Conservation (phyloP, 1,139 yeast genomes). For the Wickerhamomyces sp. region DNA sequence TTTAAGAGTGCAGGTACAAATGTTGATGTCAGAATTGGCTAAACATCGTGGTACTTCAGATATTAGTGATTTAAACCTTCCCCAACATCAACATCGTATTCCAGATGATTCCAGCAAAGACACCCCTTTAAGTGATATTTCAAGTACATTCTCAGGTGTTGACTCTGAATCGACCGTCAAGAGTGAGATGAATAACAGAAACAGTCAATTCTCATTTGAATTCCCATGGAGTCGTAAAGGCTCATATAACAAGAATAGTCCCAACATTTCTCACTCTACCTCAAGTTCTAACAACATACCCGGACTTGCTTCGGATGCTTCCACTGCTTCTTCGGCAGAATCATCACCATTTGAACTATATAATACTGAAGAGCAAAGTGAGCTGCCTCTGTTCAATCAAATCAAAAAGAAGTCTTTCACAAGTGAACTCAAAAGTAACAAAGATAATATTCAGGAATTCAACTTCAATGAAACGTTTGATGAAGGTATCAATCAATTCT, state of each 20-base stretch:
- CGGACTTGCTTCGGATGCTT: conserved; percentile 20
- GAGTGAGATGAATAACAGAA: conserved; percentile 6
- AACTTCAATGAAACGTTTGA: conserved; percentile 40
- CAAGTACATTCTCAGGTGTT: conserved; percentile 12
- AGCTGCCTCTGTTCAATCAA: conserved; percentile 19
- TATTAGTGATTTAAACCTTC: conserved; percentile 30
- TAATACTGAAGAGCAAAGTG: conserved; percentile 16
- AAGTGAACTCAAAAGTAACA: not conserved
- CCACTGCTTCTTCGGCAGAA: conserved; percentile 16
- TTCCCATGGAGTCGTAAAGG: conserved; percentile 34
- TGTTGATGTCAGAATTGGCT: conserved; percentile 66
- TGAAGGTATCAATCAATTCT: conserved; percentile 55
- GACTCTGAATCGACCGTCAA: conserved; percentile 11
- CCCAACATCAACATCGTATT: conserved; percentile 1
- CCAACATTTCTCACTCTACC: conserved; percentile 5
- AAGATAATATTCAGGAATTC: conserved; percentile 19
- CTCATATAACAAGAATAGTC: conserved; percentile 7
- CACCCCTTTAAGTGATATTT: conserved; percentile 3
- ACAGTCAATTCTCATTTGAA: conserved; percentile 32
- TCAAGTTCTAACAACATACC: conserved; percentile 17
- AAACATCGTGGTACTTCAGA: conserved; percentile 50
- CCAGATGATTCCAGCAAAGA: not conserved
- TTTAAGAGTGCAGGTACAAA: conserved; percentile 68
- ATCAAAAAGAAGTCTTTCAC: conserved; percentile 12
- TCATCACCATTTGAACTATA: conserved; percentile 23